phyloP scores from a whole-genome alignment of 164 flowering plant genomes.

The Stephania cephalantha region DNA sequence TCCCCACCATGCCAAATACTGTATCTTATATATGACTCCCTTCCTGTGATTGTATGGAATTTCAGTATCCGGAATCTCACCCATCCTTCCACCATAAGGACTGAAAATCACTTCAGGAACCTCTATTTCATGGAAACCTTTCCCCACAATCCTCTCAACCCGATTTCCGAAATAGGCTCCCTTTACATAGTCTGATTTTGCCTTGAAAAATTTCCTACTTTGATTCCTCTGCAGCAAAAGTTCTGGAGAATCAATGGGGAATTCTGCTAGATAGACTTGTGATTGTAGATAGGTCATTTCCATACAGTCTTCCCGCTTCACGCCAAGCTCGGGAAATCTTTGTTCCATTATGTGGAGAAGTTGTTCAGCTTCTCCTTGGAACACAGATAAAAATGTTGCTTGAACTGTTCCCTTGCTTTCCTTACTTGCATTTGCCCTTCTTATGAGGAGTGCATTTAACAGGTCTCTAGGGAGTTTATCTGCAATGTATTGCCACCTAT shows the following conservation, averaged over 20 bases:
- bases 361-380: background rate
- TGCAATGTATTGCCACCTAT: constrained; percentile 6
- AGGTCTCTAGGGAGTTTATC: background rate
- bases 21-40: constrained; percentile 14
- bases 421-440: background rate
- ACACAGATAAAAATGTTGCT: background rate
- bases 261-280: background rate
- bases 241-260: background rate
- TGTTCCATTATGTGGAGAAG: background rate
- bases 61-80: background rate
- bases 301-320: background rate
- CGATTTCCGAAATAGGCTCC: background rate
- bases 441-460: background rate
- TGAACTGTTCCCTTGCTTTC: background rate
- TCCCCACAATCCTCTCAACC: background rate
- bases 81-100: constrained; percentile 4
- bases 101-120: background rate
- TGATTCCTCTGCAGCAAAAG: background rate
- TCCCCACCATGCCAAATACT: constrained; percentile 12
- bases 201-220: background rate
- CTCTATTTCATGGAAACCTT: background rate
- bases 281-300: background rate
- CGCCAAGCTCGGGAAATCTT: background rate
- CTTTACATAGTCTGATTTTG: constrained; percentile 1
- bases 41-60: constrained; percentile 3